A percentile compares a stretch with the other conserved stretches of the same genome.
Evolutionary conservation across 208 protist genomes (phyloP).

Genomic region (Acanthamoeba lenticulata): DNA sequence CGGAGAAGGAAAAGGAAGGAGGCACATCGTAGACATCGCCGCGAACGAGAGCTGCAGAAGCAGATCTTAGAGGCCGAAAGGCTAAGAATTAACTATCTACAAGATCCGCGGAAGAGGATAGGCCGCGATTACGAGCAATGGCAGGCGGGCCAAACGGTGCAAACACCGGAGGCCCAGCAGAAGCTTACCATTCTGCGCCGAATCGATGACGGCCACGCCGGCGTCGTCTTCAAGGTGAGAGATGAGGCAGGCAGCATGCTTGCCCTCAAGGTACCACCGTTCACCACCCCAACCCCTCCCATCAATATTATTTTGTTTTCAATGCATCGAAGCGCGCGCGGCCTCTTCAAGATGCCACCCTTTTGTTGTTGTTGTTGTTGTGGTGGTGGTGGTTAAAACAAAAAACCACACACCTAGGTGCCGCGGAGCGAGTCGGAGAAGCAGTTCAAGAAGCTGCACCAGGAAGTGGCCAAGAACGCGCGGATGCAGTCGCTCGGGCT

Average conservation of each 20-base stretch:
- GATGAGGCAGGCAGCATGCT: not conserved
- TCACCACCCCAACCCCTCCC: not conserved
- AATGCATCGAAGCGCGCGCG: too few species aligned
- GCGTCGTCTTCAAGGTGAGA: constrained; percentile 28
- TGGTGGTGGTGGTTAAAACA: too few species aligned
- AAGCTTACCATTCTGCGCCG: constrained; percentile 21
- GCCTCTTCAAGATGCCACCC: too few species aligned
- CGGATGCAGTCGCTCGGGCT: not conserved
- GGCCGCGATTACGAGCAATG: constrained; percentile 21
- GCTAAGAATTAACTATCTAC: not conserved
- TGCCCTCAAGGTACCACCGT: constrained; percentile 19
- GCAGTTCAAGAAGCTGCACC: constrained; percentile 57
- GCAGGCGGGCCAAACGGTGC: not conserved
- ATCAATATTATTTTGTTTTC: not conserved
- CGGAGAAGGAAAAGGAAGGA: too few species aligned
- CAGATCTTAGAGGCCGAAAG: too few species aligned
- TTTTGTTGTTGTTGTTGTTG: too few species aligned
- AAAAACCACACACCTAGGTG: too few species aligned
- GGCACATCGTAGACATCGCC: too few species aligned
- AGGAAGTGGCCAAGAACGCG: constrained; percentile 4
- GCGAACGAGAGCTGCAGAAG: too few species aligned
- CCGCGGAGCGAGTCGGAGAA: constrained; percentile 54
- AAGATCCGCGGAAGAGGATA: not conserved
- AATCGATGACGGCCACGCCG: constrained; percentile 53
- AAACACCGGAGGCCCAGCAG: not conserved